These are phyloP conservation scores for Stereocaulon alpinum DNA, from an alignment of 495 filamentous ascomycete species.

Conservation along the genomic window DNA sequence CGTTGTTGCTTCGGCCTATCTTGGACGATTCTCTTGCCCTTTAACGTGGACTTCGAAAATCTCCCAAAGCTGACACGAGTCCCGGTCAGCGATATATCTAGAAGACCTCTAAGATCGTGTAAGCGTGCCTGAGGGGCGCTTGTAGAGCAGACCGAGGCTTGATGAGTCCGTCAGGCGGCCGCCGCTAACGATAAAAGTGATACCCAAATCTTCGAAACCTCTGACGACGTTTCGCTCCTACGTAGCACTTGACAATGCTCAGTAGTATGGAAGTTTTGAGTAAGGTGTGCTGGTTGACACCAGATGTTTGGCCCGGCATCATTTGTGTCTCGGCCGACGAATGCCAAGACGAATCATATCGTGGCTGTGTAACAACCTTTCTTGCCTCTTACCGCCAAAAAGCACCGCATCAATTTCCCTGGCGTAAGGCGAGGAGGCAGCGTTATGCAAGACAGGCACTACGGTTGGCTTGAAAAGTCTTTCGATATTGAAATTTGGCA, in stretches of 20 bases:
- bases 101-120: background rate
- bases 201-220: background rate
- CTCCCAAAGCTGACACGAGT: conserved; percentile 5
- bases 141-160: conserved; percentile 4
- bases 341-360: too few relatives aligned
- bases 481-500: too few relatives aligned
- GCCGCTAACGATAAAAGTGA: background rate
- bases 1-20: background rate
- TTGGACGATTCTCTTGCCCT: too few relatives aligned
- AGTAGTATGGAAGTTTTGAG: background rate
- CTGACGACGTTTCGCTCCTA: background rate
- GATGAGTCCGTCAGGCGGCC: background rate
- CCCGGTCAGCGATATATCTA: background rate
- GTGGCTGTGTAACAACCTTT: too few relatives aligned
- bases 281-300: background rate
- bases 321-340: too few relatives aligned
- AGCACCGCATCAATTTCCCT: too few relatives aligned
- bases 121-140: background rate
- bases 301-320: too few relatives aligned
- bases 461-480: too few relatives aligned
- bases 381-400: too few relatives aligned
- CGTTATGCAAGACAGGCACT: too few relatives aligned
- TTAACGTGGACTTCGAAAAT: background rate
- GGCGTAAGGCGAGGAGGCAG: too few relatives aligned
- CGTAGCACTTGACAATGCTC: too few relatives aligned